Evolutionary conservation across 176 grass and related monocot species (phyloP).

Genomic region (Eleusine indica): DNA sequence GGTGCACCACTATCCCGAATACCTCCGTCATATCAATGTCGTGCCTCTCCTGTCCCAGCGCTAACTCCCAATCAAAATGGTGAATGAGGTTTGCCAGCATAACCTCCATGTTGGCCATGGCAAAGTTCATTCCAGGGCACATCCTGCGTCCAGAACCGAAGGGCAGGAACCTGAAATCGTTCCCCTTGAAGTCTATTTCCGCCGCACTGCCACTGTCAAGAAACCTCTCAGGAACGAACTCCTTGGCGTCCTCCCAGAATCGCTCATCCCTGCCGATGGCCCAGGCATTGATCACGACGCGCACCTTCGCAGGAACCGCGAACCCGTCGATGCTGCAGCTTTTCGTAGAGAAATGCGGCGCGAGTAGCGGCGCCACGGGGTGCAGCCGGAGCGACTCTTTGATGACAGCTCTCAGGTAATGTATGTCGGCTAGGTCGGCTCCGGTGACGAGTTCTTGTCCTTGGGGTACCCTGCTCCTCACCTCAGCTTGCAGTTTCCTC

Average conservation of each 20-base stretch:
- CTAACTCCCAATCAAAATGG: constrained; percentile 23
- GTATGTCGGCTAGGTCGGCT: not conserved
- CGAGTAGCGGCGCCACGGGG: constrained; percentile 37
- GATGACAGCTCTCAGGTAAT: constrained; percentile 41
- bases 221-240: constrained; percentile 1
- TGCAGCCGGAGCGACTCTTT: constrained; percentile 54
- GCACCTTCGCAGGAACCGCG: constrained; percentile 24
- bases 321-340: constrained; percentile 34
- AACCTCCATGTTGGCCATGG: not conserved
- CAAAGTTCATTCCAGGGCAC: constrained; percentile 21
- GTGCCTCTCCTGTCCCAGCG: not conserved
- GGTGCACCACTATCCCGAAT: constrained; percentile 38
- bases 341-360: constrained; percentile 24
- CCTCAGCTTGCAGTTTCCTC: constrained; percentile 46
- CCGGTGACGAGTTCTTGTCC: constrained; percentile 24
- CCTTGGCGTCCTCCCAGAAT: constrained; percentile 11
- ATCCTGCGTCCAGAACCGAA: constrained; percentile 4
- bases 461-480: not conserved
- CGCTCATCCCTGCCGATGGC: constrained; percentile 3
- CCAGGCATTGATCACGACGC: constrained; percentile 3
- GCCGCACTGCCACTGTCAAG: not conserved
- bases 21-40: constrained; percentile 47
- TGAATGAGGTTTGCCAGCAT: constrained; percentile 28
- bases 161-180: constrained; percentile 1
- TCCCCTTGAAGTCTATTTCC: not conserved